Percentiles rank a stretch among this genome's conserved stretches.
Evolutionary conservation across 345 rosid species (phyloP).

Genomic region (Cochlearia excelsa): DNA sequence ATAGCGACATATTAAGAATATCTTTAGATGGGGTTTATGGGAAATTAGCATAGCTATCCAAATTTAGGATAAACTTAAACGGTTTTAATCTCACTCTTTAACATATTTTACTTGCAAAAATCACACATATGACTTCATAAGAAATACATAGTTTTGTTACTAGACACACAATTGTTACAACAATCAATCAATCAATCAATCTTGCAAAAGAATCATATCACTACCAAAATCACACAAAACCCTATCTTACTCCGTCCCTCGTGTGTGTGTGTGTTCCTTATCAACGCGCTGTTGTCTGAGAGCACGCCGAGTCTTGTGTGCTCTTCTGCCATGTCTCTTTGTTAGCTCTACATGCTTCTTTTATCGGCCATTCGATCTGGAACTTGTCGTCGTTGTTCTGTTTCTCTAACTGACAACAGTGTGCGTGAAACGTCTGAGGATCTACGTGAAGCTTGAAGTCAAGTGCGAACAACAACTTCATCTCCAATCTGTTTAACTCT

Average conservation of each 20-base stretch:
- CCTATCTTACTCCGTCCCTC: too few species aligned
- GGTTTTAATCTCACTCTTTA: not conserved
- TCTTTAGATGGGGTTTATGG: not conserved
- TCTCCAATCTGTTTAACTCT: constrained; percentile 80
- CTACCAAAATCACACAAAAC: not conserved
- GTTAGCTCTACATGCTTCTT: constrained; percentile 24
- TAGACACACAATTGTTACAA: too few species aligned
- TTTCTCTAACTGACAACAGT: constrained; percentile 63
- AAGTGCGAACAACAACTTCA: constrained; percentile 68
- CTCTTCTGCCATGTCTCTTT: constrained; percentile 30
- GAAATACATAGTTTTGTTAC: too few species aligned
- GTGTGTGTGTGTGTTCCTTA: not conserved
- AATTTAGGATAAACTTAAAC: not conserved
- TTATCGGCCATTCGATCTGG: constrained; percentile 32
- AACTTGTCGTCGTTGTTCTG: constrained; percentile 30
- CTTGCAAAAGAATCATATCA: constrained; percentile 32
- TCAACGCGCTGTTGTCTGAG: constrained; percentile 33
- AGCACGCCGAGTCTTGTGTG: constrained; percentile 26
- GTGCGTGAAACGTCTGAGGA: constrained; percentile 52
- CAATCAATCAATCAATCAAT: not conserved
- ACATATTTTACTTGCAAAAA: too few species aligned
- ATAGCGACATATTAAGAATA: not conserved
- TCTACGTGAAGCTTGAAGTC: constrained; percentile 83
- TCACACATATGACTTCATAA: too few species aligned
- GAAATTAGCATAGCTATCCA: constrained; percentile 11